Percentiles rank a stretch among this genome's conserved stretches.
phyloP scores from a whole-genome alignment of 768 basidiomycete genomes.

The Termitomyces titanicus region DNA sequence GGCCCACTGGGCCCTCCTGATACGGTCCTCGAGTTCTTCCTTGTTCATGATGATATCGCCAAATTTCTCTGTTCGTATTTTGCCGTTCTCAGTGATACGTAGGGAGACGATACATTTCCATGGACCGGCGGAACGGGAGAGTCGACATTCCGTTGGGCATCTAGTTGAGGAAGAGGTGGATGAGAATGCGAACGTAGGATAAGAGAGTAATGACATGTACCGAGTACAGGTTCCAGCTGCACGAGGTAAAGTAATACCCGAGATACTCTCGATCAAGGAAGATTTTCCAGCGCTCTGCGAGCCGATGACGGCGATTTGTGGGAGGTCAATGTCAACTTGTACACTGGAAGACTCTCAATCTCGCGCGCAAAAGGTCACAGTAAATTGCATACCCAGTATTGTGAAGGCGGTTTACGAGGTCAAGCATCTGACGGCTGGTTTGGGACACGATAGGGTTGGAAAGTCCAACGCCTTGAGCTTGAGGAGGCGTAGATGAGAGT shows the following conservation, averaged over 20 bases:
- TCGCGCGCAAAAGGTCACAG: not conserved
- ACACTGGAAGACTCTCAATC: slow-evolving; percentile 40
- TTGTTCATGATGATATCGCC: slow-evolving; percentile 49
- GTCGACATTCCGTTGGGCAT: slow-evolving; percentile 56
- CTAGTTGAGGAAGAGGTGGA: slow-evolving; percentile 20
- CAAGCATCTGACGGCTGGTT: slow-evolving; percentile 44
- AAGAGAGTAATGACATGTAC: slow-evolving; percentile 25
- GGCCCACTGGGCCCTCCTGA: slow-evolving; percentile 61
- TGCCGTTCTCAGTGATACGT: slow-evolving; percentile 37
- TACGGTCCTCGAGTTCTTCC: slow-evolving; percentile 57
- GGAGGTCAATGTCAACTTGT: slow-evolving; percentile 67
- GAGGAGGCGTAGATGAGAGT: no score
- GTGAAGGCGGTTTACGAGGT: slow-evolving; percentile 51
- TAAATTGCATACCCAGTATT: slow-evolving; percentile 43
- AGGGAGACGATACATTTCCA: slow-evolving; percentile 55
- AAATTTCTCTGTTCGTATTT: slow-evolving; percentile 37
- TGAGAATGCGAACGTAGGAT: not conserved
- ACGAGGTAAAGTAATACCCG: slow-evolving; percentile 66
- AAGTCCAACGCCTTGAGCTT: slow-evolving; percentile 50
- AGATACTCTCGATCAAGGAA: slow-evolving; percentile 74
- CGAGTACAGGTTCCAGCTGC: slow-evolving; percentile 76
- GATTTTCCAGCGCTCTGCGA: slow-evolving; percentile 75
- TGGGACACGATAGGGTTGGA: slow-evolving; percentile 35
- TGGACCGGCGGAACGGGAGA: slow-evolving; percentile 32
- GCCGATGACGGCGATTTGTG: slow-evolving; percentile 71